Evolutionary conservation across 1,284 basidiomycete genomes (phyloP).

Genomic region (Apiotrichum gracile): DNA sequence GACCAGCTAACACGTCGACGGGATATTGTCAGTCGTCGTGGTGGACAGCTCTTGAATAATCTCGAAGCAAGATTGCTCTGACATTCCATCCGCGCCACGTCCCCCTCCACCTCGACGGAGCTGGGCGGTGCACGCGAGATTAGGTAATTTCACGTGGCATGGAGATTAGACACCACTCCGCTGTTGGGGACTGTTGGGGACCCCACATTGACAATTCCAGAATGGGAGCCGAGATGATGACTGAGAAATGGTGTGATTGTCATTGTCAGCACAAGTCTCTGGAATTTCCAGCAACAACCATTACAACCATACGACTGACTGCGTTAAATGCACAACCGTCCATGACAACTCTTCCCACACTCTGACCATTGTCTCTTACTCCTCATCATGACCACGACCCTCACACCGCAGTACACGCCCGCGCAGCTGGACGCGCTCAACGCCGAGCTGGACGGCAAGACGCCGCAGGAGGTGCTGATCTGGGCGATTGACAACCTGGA

Average conservation of each 20-base stretch:
- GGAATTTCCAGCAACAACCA: too few relatives aligned
- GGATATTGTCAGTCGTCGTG: too few relatives aligned
- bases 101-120: too few relatives aligned
- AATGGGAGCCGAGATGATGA: too few relatives aligned
- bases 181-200: neutral
- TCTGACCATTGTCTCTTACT: neutral
- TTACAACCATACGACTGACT: too few relatives aligned
- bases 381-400: conserved; percentile 10
- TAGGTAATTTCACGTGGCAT: neutral
- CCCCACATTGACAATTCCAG: too few relatives aligned
- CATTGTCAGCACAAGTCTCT: neutral
- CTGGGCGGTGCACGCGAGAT: neutral
- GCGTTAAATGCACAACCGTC: too few relatives aligned
- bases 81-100: neutral
- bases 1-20: neutral
- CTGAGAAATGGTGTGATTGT: conserved; percentile 4
- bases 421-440: conserved; percentile 67
- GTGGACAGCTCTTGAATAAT: too few relatives aligned
- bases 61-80: too few relatives aligned
- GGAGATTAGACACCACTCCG: too few relatives aligned
- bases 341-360: too few relatives aligned
- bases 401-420: conserved; percentile 56
- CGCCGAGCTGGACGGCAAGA: conserved; percentile 59
- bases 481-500: conserved; percentile 75
- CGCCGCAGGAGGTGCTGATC: conserved; percentile 71